phyloP scores from a whole-genome alignment of 2,329 filamentous ascomycete genomes.

The Ilyonectria robusta region DNA sequence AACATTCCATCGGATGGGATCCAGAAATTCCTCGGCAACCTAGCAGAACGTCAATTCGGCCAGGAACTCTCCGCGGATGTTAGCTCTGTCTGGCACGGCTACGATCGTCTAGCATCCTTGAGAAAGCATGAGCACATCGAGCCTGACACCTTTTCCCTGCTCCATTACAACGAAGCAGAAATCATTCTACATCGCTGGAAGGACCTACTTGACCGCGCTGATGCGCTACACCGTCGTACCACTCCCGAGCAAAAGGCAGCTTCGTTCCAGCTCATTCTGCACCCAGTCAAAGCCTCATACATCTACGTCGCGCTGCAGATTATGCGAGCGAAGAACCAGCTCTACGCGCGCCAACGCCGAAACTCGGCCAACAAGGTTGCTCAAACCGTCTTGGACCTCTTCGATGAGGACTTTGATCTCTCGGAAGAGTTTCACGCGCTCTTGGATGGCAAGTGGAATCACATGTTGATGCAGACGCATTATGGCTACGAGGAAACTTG shows the following conservation, averaged over 20 bases:
- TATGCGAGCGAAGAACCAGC: conserved; percentile 61
- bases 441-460: conserved; percentile 68
- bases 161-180: conserved; percentile 73
- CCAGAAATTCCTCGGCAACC: conserved; percentile 60
- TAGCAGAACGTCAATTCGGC: conserved; percentile 66
- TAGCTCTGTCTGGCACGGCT: conserved; percentile 63
- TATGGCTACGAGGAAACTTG: conserved; percentile 68
- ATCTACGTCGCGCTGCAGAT: conserved; percentile 64
- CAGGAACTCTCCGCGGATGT: conserved; percentile 58
- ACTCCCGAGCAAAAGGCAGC: conserved; percentile 58
- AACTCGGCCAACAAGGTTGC: conserved; percentile 67
- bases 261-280: conserved; percentile 71
- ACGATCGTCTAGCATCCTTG: conserved; percentile 61
- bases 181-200: conserved; percentile 64
- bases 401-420: conserved; percentile 65
- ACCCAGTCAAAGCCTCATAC: conserved; percentile 68
- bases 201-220: conserved; percentile 58
- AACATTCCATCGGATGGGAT: conserved; percentile 57
- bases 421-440: conserved; percentile 66
- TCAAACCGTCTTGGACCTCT: conserved; percentile 61
- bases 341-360: conserved; percentile 67
- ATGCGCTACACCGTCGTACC: conserved; percentile 50
- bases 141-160: conserved; percentile 66
- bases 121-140: conserved; percentile 73
- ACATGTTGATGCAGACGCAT: conserved; percentile 66